Evolutionary conservation across 805 yeast genomes (phyloP).

Genomic region (Priceomyces medius): DNA sequence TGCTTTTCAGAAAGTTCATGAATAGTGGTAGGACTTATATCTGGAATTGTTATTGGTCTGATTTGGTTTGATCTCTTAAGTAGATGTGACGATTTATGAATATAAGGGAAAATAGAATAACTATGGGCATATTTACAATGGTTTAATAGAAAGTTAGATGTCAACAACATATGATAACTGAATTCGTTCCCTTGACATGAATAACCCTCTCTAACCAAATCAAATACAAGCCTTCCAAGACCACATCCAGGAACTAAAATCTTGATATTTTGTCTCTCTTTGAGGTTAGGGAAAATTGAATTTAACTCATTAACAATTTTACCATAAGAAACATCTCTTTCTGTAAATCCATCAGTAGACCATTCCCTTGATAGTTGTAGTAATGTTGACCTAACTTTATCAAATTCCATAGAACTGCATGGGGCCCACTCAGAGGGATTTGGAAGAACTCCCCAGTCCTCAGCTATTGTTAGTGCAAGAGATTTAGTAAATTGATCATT

Average conservation of each 20-base stretch:
- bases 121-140: conserved; percentile 39
- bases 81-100: conserved; percentile 52
- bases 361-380: conserved; percentile 63
- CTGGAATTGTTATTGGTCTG: conserved; percentile 55
- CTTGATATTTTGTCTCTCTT: conserved; percentile 35
- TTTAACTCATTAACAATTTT: conserved; percentile 37
- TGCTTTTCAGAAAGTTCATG: conserved; percentile 25
- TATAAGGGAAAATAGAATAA: conserved; percentile 50
- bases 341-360: conserved; percentile 51
- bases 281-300: conserved; percentile 34
- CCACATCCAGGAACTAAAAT: conserved; percentile 67
- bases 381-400: conserved; percentile 56
- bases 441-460: conserved; percentile 49
- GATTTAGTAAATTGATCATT: conserved; percentile 45
- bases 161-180: conserved; percentile 61
- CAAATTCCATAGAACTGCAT: conserved; percentile 45
- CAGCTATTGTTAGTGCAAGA: conserved; percentile 44
- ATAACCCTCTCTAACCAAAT: conserved; percentile 54
- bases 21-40: conserved; percentile 44
- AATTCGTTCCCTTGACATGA: conserved; percentile 67
- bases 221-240: conserved; percentile 57
- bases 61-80: conserved; percentile 45
- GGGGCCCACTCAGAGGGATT: conserved; percentile 42
- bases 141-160: conserved; percentile 55
- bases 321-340: conserved; percentile 41